These are phyloP conservation scores for Chaetomium olivaceum DNA, from an alignment of 2,329 filamentous ascomycete species.

Conservation along the genomic window DNA sequence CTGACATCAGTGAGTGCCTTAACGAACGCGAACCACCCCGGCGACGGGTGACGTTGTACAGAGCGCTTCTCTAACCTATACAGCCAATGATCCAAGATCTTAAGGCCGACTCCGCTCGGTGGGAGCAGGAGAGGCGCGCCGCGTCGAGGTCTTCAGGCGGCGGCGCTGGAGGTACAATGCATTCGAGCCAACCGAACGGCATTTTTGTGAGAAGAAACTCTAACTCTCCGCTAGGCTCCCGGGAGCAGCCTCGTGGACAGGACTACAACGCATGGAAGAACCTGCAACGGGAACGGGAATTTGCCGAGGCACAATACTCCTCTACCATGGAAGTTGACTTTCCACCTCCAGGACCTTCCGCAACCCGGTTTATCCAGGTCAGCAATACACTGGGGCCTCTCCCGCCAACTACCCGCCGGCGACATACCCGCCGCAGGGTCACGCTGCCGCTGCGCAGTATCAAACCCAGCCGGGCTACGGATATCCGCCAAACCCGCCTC, in stretches of 20 bases:
- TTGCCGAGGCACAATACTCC: slow-evolving; percentile 22
- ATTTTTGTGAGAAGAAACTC: slow-evolving; percentile 55
- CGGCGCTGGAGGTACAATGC: slow-evolving; percentile 58
- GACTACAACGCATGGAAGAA: slow-evolving; percentile 36
- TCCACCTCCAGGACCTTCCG: slow-evolving; percentile 22
- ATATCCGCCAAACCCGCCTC: slow-evolving; percentile 25
- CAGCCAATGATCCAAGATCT: slow-evolving; percentile 65
- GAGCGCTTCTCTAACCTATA: slow-evolving; percentile 28
- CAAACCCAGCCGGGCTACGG: slow-evolving; percentile 20
- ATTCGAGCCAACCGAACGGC: slow-evolving; percentile 52
- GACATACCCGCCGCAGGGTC: slow-evolving; percentile 20
- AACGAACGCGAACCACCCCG: neutral
- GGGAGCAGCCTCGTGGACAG: slow-evolving; percentile 41
- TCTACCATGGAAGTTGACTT: slow-evolving; percentile 34
- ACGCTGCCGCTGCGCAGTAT: slow-evolving; percentile 21
- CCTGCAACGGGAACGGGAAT: slow-evolving; percentile 28
- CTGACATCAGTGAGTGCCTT: slow-evolving; percentile 66
- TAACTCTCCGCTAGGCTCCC: slow-evolving; percentile 57
- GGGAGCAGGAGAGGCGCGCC: slow-evolving; percentile 62
- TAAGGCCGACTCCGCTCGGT: slow-evolving; percentile 62
- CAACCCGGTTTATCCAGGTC: slow-evolving; percentile 25
- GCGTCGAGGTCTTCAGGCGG: slow-evolving; percentile 45
- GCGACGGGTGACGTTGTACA: neutral
- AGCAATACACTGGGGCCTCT: slow-evolving; percentile 29
- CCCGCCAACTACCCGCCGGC: slow-evolving; percentile 35